Evolutionary conservation across 108 stramenopile genomes (phyloP).

Genomic region (Nitzschia sp.): DNA sequence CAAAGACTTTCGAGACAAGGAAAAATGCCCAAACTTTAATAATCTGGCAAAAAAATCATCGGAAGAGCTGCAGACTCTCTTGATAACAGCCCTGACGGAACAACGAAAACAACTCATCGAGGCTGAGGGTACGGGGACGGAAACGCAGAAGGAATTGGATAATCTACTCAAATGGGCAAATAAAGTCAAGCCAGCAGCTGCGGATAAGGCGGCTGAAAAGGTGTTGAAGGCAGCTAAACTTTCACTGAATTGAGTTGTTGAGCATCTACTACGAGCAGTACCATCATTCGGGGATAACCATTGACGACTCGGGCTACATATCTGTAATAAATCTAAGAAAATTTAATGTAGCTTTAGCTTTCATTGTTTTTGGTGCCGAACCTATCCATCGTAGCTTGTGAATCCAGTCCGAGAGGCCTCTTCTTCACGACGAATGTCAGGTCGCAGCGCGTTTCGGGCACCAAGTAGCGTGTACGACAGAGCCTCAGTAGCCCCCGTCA

Average conservation of each 20-base stretch:
- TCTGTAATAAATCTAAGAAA: no score
- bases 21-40: slow-evolving; percentile 58
- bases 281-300: background rate
- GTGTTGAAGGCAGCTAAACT: slow-evolving; percentile 71
- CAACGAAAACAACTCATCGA: slow-evolving; percentile 70
- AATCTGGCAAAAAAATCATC: slow-evolving; percentile 70
- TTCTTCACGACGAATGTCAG: slow-evolving; percentile 80
- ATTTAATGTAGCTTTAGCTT: no score
- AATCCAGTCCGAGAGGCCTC: slow-evolving; percentile 51
- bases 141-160: slow-evolving; percentile 64
- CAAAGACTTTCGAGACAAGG: slow-evolving; percentile 64
- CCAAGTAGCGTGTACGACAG: slow-evolving; percentile 78
- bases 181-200: slow-evolving; percentile 72
- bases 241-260: slow-evolving; percentile 8
- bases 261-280: background rate
- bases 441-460: slow-evolving; percentile 77
- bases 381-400: slow-evolving; percentile 22
- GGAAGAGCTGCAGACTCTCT: slow-evolving; percentile 65
- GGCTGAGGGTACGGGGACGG: slow-evolving; percentile 69
- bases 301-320: no score
- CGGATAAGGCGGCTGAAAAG: slow-evolving; percentile 84
- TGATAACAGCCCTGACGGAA: slow-evolving; percentile 64
- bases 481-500: slow-evolving; percentile 81
- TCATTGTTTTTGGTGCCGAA: background rate
- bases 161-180: slow-evolving; percentile 74